Conservation (phyloP, 768 basidiomycete species). For the Scleroderma bovista region DNA sequence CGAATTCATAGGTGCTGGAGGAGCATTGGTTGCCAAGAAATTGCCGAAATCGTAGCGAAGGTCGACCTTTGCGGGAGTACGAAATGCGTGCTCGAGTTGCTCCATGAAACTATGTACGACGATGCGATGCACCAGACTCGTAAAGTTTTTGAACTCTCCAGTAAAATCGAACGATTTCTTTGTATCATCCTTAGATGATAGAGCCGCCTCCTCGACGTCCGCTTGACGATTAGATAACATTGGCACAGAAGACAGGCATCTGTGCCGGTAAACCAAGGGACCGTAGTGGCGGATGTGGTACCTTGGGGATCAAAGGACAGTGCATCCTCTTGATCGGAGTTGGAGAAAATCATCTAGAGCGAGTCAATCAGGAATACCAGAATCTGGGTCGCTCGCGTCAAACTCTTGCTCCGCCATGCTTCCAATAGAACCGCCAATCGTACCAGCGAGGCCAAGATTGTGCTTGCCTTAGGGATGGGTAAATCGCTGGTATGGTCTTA, state of each 20-base stretch:
- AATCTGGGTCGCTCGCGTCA: slow-evolving; percentile 60
- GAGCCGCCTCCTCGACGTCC: slow-evolving; percentile 36
- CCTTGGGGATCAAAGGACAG: slow-evolving; percentile 23
- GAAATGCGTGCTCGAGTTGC: slow-evolving; percentile 75
- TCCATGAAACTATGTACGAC: slow-evolving; percentile 77
- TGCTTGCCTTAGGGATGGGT: slow-evolving; percentile 48
- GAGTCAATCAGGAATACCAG: slow-evolving; percentile 83
- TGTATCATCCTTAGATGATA: slow-evolving; percentile 57
- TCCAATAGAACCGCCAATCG: slow-evolving; percentile 57
- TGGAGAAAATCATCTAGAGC: slow-evolving; percentile 54
- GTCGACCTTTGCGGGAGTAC: slow-evolving; percentile 67
- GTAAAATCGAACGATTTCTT: slow-evolving; percentile 85
- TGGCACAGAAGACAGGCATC: slow-evolving; percentile 38
- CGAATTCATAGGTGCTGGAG: slow-evolving; percentile 43
- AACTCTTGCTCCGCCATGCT: slow-evolving; percentile 41
- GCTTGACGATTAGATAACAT: slow-evolving; percentile 35
- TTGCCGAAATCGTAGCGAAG: slow-evolving; percentile 42
- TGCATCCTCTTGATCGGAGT: slow-evolving; percentile 38
- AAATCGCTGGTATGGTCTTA: slow-evolving; percentile 19
- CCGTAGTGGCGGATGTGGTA: slow-evolving; percentile 11
- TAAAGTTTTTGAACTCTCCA: slow-evolving; percentile 67
- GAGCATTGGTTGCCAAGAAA: slow-evolving; percentile 35
- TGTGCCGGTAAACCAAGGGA: slow-evolving; percentile 42
- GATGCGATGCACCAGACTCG: slow-evolving; percentile 62
- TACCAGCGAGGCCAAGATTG: slow-evolving; percentile 59